Conservation (phyloP, 2,329 filamentous ascomycete species). For the Colletotrichum phormii region DNA sequence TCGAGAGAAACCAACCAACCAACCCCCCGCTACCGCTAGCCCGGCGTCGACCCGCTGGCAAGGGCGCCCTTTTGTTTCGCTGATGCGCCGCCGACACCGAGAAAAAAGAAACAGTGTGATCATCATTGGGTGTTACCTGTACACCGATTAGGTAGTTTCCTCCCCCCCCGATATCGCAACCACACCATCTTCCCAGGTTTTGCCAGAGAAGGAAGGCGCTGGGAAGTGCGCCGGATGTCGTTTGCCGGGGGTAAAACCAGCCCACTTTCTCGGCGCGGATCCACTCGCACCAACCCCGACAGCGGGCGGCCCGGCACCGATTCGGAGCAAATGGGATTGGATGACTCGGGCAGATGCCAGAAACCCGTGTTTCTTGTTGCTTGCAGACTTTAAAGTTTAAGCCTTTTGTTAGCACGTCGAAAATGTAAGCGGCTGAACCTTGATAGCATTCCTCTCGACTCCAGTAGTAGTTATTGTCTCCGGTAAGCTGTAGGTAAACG, state of each 20-base stretch:
- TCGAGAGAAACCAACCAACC: neutral
- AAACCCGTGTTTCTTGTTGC: neutral
- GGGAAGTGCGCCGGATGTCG: constrained; percentile 9
- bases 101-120: constrained; percentile 12
- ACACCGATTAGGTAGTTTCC: neutral
- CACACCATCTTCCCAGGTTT: neutral
- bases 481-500: no score
- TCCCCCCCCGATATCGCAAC: constrained; percentile 26
- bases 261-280: constrained; percentile 30
- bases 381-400: neutral
- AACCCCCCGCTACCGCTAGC: neutral
- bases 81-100: neutral
- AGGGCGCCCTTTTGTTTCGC: neutral
- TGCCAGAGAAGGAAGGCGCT: neutral
- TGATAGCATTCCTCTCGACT: neutral
- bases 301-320: constrained; percentile 18
- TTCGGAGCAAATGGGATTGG: constrained; percentile 5
- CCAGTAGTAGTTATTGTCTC: neutral
- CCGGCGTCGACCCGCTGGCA: neutral
- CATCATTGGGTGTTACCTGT: neutral
- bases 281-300: constrained; percentile 9
- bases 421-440: neutral
- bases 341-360: neutral
- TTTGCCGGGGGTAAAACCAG: constrained; percentile 1
- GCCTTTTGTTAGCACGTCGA: neutral